Evolutionary conservation across 2,329 filamentous ascomycete species (phyloP).

Genomic region (Aureobasidium sp.): DNA sequence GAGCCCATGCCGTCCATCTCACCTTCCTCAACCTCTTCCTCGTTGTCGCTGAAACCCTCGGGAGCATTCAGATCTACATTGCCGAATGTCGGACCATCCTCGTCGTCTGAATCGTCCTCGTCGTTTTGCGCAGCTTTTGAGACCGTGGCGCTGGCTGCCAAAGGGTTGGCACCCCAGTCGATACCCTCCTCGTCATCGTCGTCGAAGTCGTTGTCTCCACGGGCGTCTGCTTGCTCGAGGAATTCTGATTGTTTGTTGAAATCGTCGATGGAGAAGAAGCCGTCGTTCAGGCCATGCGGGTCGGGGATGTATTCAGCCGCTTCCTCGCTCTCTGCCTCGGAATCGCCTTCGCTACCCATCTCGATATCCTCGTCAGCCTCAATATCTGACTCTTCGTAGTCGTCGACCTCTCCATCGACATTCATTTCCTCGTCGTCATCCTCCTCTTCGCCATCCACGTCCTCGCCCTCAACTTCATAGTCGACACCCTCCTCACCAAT

Average conservation of each 20-base stretch:
- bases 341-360: conserved; percentile 26
- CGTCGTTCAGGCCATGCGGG: conserved; percentile 83
- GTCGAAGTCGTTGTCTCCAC: conserved; percentile 59
- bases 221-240: conserved; percentile 77
- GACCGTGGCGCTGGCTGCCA: conserved; percentile 37
- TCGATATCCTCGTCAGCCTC: conserved; percentile 28
- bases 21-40: conserved; percentile 49
- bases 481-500: conserved; percentile 31
- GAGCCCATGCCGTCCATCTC: conserved; percentile 47
- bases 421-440: conserved; percentile 27
- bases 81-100: conserved; percentile 74
- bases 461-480: conserved; percentile 25
- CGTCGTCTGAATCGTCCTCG: conserved; percentile 45
- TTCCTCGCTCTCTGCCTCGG: conserved; percentile 45
- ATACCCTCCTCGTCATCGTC: conserved; percentile 68
- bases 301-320: conserved; percentile 60
- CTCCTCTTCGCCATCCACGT: conserved; percentile 30
- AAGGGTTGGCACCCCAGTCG: conserved; percentile 78
- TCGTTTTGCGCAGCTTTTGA: conserved; percentile 27
- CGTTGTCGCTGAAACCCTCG: conserved; percentile 60
- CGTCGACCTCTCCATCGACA: conserved; percentile 30
- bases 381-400: conserved; percentile 37
- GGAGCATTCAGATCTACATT: conserved; percentile 68
- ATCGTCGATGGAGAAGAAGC: conserved; percentile 94
- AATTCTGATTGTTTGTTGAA: conserved; percentile 93